Evolutionary conservation across 2,329 filamentous ascomycete species (phyloP).

Genomic region (Phaeosphaeria sp.): DNA sequence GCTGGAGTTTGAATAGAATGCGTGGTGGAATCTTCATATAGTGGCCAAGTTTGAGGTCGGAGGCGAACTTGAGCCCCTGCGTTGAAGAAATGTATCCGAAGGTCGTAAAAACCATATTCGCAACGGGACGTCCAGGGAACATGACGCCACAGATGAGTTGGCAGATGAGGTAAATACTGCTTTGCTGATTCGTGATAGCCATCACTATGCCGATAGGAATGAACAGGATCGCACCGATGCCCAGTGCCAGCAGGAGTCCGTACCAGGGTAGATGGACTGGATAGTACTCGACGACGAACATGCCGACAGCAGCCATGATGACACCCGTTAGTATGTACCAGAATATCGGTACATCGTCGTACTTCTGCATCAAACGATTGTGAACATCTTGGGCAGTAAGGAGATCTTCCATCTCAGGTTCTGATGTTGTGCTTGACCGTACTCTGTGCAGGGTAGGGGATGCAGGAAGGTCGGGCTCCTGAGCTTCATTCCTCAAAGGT

Average conservation of each 20-base stretch:
- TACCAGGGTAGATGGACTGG: slow-evolving; percentile 87
- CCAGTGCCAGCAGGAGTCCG: slow-evolving; percentile 78
- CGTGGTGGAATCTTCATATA: slow-evolving; percentile 87
- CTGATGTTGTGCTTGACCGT: slow-evolving; percentile 39
- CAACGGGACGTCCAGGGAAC: slow-evolving; percentile 84
- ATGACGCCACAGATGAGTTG: slow-evolving; percentile 82
- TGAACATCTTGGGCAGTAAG: slow-evolving; percentile 81
- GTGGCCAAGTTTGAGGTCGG: slow-evolving; percentile 84
- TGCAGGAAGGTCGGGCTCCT: slow-evolving; percentile 43
- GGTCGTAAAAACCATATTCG: slow-evolving; percentile 92
- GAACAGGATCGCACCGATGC: slow-evolving; percentile 80
- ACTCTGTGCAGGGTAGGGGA: slow-evolving; percentile 25
- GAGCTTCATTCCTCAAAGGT: slow-evolving; percentile 31
- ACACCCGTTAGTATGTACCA: slow-evolving; percentile 83
- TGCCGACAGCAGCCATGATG: slow-evolving; percentile 77
- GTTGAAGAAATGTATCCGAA: slow-evolving; percentile 90
- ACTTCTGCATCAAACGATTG: slow-evolving; percentile 80
- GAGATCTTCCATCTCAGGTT: slow-evolving; percentile 57
- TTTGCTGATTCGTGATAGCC: slow-evolving; percentile 90
- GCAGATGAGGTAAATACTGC: slow-evolving; percentile 84
- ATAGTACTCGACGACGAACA: slow-evolving; percentile 81
- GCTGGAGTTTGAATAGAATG: slow-evolving; percentile 79
- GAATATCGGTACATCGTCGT: slow-evolving; percentile 78
- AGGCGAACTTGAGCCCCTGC: slow-evolving; percentile 87
- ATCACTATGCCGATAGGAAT: slow-evolving; percentile 92